Evolutionary conservation across 495 filamentous ascomycete genomes (phyloP).

Genomic region (Penicillium daleae): DNA sequence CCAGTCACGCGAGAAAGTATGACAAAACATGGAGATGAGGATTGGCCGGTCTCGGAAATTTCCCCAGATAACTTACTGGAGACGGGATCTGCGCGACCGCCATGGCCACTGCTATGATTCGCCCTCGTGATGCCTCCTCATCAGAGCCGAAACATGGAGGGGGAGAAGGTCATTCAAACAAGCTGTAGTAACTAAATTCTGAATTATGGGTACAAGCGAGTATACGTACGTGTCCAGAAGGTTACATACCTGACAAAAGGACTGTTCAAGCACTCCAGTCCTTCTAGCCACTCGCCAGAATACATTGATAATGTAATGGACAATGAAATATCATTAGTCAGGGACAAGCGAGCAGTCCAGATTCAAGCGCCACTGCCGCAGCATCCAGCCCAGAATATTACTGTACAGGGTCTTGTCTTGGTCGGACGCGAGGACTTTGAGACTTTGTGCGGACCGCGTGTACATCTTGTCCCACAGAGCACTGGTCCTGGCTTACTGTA

Average conservation of each 20-base stretch:
- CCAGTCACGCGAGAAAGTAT: background rate
- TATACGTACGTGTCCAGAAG: background rate
- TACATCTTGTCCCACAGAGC: background rate
- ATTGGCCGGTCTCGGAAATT: background rate
- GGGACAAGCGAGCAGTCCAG: background rate
- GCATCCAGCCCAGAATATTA: background rate
- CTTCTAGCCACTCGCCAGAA: background rate
- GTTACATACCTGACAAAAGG: background rate
- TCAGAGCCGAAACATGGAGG: background rate
- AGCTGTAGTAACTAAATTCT: background rate
- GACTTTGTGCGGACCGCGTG: background rate
- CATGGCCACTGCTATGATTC: background rate
- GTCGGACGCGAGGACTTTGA: conserved; percentile 6
- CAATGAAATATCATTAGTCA: background rate
- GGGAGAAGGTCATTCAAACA: background rate
- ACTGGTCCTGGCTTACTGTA: background rate
- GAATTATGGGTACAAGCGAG: background rate
- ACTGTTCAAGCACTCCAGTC: background rate
- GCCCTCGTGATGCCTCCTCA: conserved; percentile 1
- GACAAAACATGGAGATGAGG: conserved; percentile 4
- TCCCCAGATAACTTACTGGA: background rate
- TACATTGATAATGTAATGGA: background rate
- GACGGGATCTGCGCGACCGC: background rate
- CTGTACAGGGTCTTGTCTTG: background rate
- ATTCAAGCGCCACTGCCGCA: conserved; percentile 6